Evolutionary conservation across 768 basidiomycete species (phyloP).

Genomic region (Cantharellus cinnabarinus): DNA sequence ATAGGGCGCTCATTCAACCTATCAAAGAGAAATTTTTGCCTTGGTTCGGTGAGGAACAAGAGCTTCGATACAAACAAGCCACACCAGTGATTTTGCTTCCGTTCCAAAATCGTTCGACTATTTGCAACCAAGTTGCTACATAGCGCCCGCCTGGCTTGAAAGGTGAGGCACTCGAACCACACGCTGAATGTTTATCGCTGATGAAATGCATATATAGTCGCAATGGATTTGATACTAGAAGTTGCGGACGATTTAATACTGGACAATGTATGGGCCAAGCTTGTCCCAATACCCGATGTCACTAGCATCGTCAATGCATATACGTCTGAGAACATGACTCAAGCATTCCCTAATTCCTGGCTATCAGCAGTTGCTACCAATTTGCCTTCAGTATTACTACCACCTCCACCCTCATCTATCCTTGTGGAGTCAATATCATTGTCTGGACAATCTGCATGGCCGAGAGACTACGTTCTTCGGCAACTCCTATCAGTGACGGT

Average conservation of each 20-base stretch:
- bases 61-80: too few relatives aligned
- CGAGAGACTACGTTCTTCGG: constrained; percentile 61
- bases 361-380: constrained; percentile 10
- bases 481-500: constrained; percentile 51
- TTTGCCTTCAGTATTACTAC: background rate
- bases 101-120: too few relatives aligned
- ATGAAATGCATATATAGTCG: too few relatives aligned
- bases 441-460: constrained; percentile 33
- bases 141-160: too few relatives aligned
- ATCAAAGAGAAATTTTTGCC: too few relatives aligned
- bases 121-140: too few relatives aligned
- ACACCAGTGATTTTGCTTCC: too few relatives aligned
- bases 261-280: constrained; percentile 57
- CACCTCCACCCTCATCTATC: constrained; percentile 11
- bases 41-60: too few relatives aligned
- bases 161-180: too few relatives aligned
- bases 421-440: background rate
- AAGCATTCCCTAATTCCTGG: constrained; percentile 19
- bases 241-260: constrained; percentile 50
- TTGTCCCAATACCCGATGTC: constrained; percentile 31
- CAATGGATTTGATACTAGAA: constrained; percentile 72
- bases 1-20: too few relatives aligned
- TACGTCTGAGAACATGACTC: constrained; percentile 13
- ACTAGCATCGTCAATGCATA: constrained; percentile 6
- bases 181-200: too few relatives aligned